phyloP scores from a whole-genome alignment of 257 asterid genomes.

The Nicotiana attenuata region DNA sequence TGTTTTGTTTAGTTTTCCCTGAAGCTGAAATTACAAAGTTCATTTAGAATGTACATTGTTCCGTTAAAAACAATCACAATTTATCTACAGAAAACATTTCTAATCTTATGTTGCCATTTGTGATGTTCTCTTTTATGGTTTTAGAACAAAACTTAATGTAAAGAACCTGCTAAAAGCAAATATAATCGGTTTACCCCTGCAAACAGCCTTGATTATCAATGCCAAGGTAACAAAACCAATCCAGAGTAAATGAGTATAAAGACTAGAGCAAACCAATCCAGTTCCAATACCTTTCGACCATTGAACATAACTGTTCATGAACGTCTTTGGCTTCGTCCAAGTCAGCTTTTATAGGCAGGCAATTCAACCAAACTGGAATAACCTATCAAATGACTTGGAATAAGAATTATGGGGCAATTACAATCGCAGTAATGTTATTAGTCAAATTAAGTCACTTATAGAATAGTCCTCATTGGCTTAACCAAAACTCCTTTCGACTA shows the following conservation, averaged over 20 bases:
- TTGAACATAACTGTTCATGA: conserved; percentile 84
- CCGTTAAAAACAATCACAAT: neutral
- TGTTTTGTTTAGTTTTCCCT: neutral
- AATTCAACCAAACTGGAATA: conserved; percentile 84
- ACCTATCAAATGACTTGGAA: conserved; percentile 24
- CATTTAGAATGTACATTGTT: neutral
- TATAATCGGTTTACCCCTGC: no score
- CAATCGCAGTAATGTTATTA: neutral
- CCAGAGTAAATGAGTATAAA: no score
- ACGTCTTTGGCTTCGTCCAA: conserved; percentile 83
- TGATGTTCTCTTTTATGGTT: no score
- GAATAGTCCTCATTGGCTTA: no score
- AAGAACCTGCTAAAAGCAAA: no score
- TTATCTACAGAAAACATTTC: neutral
- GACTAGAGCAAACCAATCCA: no score
- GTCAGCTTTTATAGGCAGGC: conserved; percentile 84
- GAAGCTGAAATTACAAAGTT: neutral
- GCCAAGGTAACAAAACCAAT: neutral
- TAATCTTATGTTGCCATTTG: neutral
- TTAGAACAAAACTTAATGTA: no score
- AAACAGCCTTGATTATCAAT: no score
- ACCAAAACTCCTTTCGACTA: no score
- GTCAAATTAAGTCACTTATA: no score
- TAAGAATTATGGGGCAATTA: neutral
- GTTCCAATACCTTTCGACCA: conserved; percentile 70